Evolutionary conservation across 176 grass and related monocot species (phyloP), one percentile per base, ranked within the genome.

Genomic region (Phoenix dactylifera): DNA sequence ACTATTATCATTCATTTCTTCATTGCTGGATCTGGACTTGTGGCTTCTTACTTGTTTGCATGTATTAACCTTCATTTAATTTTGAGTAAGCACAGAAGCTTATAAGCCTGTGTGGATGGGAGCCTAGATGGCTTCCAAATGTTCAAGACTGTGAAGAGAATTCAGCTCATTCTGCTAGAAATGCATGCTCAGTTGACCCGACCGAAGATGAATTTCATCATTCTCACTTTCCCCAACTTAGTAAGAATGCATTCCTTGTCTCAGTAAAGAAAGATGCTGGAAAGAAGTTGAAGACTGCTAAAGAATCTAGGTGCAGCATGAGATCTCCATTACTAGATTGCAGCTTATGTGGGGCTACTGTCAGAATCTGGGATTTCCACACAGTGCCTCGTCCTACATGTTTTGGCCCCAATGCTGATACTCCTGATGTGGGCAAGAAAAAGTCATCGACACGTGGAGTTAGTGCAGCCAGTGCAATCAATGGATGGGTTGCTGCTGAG

Each of bases 41-140:
- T 3, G 10, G 9, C 35, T 59, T 61, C 60, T 48, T 52, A 35
- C 5, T 15, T 79, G n/a, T 30, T 72, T 82, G 39, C 5, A 49
- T 72, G 57, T 32, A 7, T 44, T 14, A 44, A 44, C 28, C 49
- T 35, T 58, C 15, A 15, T 73, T 71, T 44, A 44, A 71, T 66
- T 55, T 70, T 80, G 66, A 60, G 61, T 68, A 98, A 87, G 83
- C 79, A n/a, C 84, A 91, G 70, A 98, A 92, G 74, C 81, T 98
- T 79, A 98, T 98, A 74, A 88, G 93, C 64, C 76, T 98, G 32
- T 98, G 93, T 81, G 93, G 93, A 72, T 98, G 93, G 93, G 93
- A 98, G 67, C 87, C 87, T 63, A 88, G 93, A 79, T 98, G 93
- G 87, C 87, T 92, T 75, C 84, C 93, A 80, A 91, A 88, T 73